phyloP scores from a whole-genome alignment of 2,329 filamentous ascomycete species.

The Nannizziopsis barbatae region DNA sequence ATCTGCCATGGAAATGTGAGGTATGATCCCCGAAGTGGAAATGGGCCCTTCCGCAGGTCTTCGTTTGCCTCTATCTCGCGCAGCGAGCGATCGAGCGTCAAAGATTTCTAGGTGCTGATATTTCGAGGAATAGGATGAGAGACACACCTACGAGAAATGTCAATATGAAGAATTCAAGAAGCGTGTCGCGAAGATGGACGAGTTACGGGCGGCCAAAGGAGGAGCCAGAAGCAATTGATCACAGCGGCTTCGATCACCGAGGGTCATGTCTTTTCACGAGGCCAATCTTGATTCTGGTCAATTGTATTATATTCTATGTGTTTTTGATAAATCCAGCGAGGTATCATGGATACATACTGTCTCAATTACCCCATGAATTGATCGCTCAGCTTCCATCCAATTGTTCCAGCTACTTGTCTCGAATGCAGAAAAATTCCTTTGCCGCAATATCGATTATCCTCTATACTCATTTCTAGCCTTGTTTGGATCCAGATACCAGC shows the following conservation, averaged over 20 bases:
- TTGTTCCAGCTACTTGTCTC: too few relatives aligned
- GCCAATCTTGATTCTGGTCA: too few relatives aligned
- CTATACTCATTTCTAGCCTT: too few relatives aligned
- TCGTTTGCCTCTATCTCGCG: neutral
- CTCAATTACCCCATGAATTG: too few relatives aligned
- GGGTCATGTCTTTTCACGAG: too few relatives aligned
- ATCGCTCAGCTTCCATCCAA: too few relatives aligned
- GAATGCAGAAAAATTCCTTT: too few relatives aligned
- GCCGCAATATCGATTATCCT: too few relatives aligned
- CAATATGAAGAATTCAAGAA: conserved; percentile 99
- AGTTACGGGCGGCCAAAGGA: conserved; percentile 74
- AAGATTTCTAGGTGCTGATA: conserved; percentile 8
- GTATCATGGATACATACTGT: too few relatives aligned
- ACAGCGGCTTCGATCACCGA: neutral
- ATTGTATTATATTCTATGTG: too few relatives aligned
- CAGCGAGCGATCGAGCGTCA: neutral
- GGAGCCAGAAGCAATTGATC: conserved; percentile 71
- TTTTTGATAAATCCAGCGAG: too few relatives aligned
- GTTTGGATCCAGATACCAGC: too few relatives aligned
- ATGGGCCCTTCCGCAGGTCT: neutral
- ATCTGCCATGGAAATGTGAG: conserved; percentile 95
- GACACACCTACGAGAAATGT: conserved; percentile 98
- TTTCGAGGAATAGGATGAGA: conserved; percentile 57
- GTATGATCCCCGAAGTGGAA: conserved; percentile 39
- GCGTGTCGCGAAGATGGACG: conserved; percentile 96